These are phyloP conservation scores for Hanseniaspora sp. DNA, from an alignment of 1,139 yeast genomes.

Conservation along the genomic window DNA sequence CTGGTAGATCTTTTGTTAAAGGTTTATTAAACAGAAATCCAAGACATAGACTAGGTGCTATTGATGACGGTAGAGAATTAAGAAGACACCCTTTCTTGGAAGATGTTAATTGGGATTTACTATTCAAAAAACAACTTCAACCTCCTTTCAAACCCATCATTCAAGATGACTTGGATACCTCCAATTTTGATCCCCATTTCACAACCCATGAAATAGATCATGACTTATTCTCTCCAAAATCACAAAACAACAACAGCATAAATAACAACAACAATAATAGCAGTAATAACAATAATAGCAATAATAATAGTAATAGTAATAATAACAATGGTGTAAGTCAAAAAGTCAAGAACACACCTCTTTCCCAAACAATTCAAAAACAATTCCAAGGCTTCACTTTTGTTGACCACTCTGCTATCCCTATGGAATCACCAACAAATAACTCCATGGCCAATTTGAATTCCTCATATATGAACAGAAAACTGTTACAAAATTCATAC, in stretches of 20 bases:
- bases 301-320: constrained; percentile 30
- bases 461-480: constrained; percentile 29
- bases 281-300: neutral
- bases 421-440: constrained; percentile 33
- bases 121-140: constrained; percentile 72
- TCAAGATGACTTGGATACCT: constrained; percentile 80
- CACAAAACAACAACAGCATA: constrained; percentile 22
- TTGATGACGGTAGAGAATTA: constrained; percentile 82
- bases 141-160: constrained; percentile 96
- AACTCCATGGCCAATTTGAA: constrained; percentile 28
- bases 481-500: constrained; percentile 28
- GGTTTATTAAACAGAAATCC: constrained; percentile 92
- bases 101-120: constrained; percentile 80
- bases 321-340: constrained; percentile 26
- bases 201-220: constrained; percentile 60
- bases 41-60: constrained; percentile 81
- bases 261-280: neutral
- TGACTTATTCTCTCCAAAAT: constrained; percentile 64
- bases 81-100: constrained; percentile 82
- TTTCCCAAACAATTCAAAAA: constrained; percentile 90
- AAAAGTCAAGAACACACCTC: constrained; percentile 44
- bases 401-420: constrained; percentile 89
- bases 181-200: constrained; percentile 94
- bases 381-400: constrained; percentile 92
- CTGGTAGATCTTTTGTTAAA: constrained; percentile 88